Conservation (phyloP, 1,139 yeast genomes). For the Insectozyma bohioensis region DNA sequence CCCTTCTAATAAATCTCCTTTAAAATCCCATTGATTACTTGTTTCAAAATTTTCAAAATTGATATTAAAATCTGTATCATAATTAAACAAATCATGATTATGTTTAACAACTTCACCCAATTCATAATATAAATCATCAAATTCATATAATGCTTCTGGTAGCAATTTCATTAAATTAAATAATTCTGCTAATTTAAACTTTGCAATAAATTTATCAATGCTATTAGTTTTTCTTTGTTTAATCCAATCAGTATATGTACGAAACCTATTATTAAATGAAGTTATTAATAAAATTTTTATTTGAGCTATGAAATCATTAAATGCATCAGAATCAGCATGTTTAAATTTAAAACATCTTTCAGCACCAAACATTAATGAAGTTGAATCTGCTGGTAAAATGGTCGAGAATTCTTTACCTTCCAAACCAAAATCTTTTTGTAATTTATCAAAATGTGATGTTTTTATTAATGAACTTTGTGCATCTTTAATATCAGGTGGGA, state of each 20-base stretch:
- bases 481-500: constrained; percentile 46
- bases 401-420: constrained; percentile 38
- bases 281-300: constrained; percentile 54
- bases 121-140: constrained; percentile 35
- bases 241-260: constrained; percentile 35
- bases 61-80: constrained; percentile 12
- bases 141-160: constrained; percentile 56
- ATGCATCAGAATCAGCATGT: constrained; percentile 38
- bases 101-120: constrained; percentile 19
- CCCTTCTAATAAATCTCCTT: constrained; percentile 12
- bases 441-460: constrained; percentile 61
- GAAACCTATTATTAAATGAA: constrained; percentile 50
- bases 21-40: constrained; percentile 9
- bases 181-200: constrained; percentile 27
- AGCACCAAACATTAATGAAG: background rate
- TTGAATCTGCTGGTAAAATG: constrained; percentile 16
- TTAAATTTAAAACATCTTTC: constrained; percentile 44
- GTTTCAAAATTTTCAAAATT: constrained; percentile 18
- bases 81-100: constrained; percentile 14
- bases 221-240: constrained; percentile 23
- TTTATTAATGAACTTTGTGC: constrained; percentile 46
- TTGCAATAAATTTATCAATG: constrained; percentile 14
- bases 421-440: constrained; percentile 61
- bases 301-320: constrained; percentile 39
- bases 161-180: constrained; percentile 51